These are phyloP conservation scores for Astrocystis sublimbata DNA, from an alignment of 495 filamentous ascomycete species.

Conservation along the genomic window DNA sequence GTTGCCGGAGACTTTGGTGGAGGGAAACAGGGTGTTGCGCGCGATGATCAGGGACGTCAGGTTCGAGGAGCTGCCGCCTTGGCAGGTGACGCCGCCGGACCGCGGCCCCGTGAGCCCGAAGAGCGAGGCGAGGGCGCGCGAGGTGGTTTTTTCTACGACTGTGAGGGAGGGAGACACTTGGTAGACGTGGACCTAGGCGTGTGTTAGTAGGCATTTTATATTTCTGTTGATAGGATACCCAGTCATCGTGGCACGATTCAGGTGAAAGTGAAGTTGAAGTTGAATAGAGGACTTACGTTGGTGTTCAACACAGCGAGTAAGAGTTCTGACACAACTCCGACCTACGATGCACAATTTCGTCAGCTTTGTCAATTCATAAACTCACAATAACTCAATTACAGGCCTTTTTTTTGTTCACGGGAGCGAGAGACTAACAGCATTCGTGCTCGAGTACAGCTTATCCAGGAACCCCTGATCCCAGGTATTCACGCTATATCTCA, in stretches of 20 bases:
- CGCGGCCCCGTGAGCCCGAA: conserved; percentile 74
- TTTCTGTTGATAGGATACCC: not conserved
- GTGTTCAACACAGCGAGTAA: conserved; percentile 84
- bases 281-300: conserved; percentile 55
- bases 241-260: not conserved
- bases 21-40: conserved; percentile 79
- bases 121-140: conserved; percentile 65
- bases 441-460: conserved; percentile 85
- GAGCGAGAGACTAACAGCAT: conserved; percentile 56
- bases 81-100: conserved; percentile 83
- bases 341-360: conserved; percentile 33
- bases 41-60: conserved; percentile 86
- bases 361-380: not conserved
- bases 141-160: conserved; percentile 78
- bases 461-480: conserved; percentile 96
- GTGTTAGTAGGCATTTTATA: conserved; percentile 16
- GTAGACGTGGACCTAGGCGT: conserved; percentile 76
- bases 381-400: too few relatives aligned
- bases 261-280: not conserved
- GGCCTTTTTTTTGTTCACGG: not conserved
- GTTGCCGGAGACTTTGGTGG: conserved; percentile 72
- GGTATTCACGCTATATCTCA: conserved; percentile 88
- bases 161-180: conserved; percentile 87
- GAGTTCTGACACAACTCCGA: conserved; percentile 80
- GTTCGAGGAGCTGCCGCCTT: conserved; percentile 84